Base-by-base conservation (phyloP, 768 basidiomycete species). In the Xerocomellus dryophilus region DNA sequence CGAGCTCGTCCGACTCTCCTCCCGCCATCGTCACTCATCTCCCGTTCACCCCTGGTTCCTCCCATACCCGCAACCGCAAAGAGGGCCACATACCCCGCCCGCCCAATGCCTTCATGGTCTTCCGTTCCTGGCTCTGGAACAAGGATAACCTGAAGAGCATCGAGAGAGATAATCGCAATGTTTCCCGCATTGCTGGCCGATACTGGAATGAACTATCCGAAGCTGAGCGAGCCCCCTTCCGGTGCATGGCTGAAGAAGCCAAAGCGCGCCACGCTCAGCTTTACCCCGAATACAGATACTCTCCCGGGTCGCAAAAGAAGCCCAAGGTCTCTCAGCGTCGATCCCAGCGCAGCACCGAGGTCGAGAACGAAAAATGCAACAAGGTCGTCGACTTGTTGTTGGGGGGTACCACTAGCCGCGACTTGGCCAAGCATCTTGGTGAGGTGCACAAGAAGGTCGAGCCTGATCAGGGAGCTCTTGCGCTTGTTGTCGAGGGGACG, bases 51-150 rank as follows among this genome's bases (percentile, higher is more conserved):
- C 66, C 66, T 20, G 71, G 72, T 29, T 67, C 73, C n/a, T 73
- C 78, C 8, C 78, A 78, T 50, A 68, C 67, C 0, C 73, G 75
- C 51, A 75, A 71, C 58, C 71, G 69, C 63, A 70, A 66, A 63
- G 70, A 64, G 10, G 76, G 75, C 34, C 84, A 84, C 65, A 80
- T 92, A 35, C 84, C 83, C 31, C 84, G 91, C 14, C 92, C 92
- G 2, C 79, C 87, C 51, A 95, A 94, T 64, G 86, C 90, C 10
- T 95, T 93, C 76, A 90, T 93, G 71, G 74, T 92, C 55, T 93
- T 82, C 67, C 84, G 91, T 38, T 89, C 84, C 18, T 80, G 79
- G 63, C 78, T 86, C 41, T 79, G 88, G 72, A 70, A 74, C 47
- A 78, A 78, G 56, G 71, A 76, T 3, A 72, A 76, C 35, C 66